Evolutionary conservation across 1,139 yeast species (phyloP), one percentile per base, ranked within the genome.

Genomic region (Saccharomyces hybrid): DNA sequence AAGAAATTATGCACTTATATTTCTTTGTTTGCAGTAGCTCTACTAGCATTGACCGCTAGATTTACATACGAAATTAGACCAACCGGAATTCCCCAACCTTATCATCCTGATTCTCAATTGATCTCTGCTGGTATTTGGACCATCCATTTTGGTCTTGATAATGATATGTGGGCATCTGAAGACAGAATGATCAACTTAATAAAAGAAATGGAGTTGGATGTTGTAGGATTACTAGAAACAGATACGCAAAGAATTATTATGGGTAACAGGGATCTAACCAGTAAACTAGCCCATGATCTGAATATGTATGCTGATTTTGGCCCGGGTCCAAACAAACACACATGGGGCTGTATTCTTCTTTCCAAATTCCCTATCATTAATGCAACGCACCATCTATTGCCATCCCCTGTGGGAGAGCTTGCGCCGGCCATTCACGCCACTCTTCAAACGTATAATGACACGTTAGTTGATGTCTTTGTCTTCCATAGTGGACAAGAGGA

Each of bases 351-450:
- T 52, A 95, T 95, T 1, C 77, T 93, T 58, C 76, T 93, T 60
- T 90, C 98, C 34, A 90, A 91, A 69, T 93, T 91, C 79, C 99
- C 99, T 29, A 93, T 93, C 59, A 64, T 93, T 57, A 81, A 86
- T 66, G 89, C 97, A 1, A 83, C 91, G 1, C 99, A 93, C 71
- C 95, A 90, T 69, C 76, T 93, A 63, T 75, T 93, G 58, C 98
- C 99, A 5, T 85, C 97, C 2, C 99, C 99, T 2, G 97, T 88
- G 31, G 99, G 99, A 42, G 99, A 93, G 74, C 77, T 93, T 57
- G 99, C 99, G 0, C 99, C 99, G 3, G 99, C 97, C 1, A 93
- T 93, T 60, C 96, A 87, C 70, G 99, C 99, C 2, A 91, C 98
- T 1, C 75, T 93, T 60, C 95, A 90, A 62, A 87, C 93, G 38